These are phyloP conservation scores for Ampelocalamus luodianensis DNA, from an alignment of 176 grass and related monocot genomes.

Conservation along the genomic window DNA sequence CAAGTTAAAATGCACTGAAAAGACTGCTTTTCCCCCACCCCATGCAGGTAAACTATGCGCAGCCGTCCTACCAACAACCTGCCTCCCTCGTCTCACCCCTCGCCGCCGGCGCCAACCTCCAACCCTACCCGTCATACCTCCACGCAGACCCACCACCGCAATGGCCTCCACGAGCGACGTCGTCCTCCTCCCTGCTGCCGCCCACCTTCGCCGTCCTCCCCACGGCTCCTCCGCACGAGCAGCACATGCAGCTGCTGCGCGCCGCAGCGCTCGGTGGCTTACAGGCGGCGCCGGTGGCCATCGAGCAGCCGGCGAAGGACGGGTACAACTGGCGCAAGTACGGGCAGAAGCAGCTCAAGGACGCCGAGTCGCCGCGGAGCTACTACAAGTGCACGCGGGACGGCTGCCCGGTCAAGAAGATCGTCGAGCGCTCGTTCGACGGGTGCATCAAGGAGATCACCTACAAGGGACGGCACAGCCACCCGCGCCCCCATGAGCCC, in stretches of 20 bases:
- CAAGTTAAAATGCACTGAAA: not conserved
- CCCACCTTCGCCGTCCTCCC: constrained; percentile 31
- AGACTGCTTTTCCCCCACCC: not conserved
- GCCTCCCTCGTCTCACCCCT: constrained; percentile 8
- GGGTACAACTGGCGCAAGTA: constrained; percentile 94
- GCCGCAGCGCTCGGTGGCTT: constrained; percentile 26
- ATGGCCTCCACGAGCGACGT: constrained; percentile 27
- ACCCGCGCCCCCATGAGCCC: constrained; percentile 36
- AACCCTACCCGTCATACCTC: constrained; percentile 41
- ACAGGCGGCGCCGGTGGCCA: constrained; percentile 12
- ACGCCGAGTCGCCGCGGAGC: constrained; percentile 75
- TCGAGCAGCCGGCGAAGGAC: constrained; percentile 79
- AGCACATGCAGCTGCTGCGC: constrained; percentile 45
- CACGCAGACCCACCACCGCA: constrained; percentile 5
- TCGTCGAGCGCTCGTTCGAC: constrained; percentile 68
- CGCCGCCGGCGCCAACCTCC: constrained; percentile 23
- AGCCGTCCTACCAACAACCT: constrained; percentile 32
- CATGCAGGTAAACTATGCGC: constrained; percentile 42
- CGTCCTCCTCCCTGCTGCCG: constrained; percentile 10
- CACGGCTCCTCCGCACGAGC: constrained; percentile 23
- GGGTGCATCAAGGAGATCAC: constrained; percentile 83
- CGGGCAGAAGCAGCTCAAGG: constrained; percentile 88
- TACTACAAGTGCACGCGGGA: constrained; percentile 79
- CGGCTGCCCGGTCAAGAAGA: constrained; percentile 78
- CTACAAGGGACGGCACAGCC: constrained; percentile 81